phyloP scores from a whole-genome alignment of 805 yeast genomes.

The Candida cerambycidarum region DNA sequence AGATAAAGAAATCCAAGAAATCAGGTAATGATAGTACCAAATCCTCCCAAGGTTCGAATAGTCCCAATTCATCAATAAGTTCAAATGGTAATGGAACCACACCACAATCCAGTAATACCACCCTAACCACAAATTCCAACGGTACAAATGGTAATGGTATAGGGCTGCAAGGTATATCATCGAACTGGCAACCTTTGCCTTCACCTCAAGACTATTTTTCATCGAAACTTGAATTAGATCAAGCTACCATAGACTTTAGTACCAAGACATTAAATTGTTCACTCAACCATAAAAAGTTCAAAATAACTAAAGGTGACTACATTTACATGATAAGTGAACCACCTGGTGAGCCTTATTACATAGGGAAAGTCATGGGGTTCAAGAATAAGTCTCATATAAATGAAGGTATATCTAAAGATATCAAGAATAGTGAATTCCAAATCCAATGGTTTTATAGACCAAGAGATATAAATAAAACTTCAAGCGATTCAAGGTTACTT shows the following conservation, averaged over 20 bases:
- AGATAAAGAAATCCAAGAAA: constrained; percentile 3
- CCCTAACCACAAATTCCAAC: neutral
- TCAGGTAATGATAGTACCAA: neutral
- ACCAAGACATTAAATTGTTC: constrained; percentile 35
- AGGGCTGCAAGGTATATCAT: constrained; percentile 19
- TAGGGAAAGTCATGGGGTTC: constrained; percentile 82
- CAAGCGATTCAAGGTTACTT: constrained; percentile 70
- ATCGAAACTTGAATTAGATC: constrained; percentile 38
- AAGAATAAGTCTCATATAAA: constrained; percentile 16
- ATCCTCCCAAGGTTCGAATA: neutral
- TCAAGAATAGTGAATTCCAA: constrained; percentile 56
- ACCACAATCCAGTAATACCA: neutral
- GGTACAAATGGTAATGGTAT: neutral
- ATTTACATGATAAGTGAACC: constrained; percentile 89
- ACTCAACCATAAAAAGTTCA: constrained; percentile 16
- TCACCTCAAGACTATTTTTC: constrained; percentile 41
- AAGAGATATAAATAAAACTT: constrained; percentile 69
- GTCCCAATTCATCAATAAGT: neutral
- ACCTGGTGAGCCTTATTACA: constrained; percentile 90
- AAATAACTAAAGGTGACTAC: constrained; percentile 56
- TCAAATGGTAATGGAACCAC: neutral
- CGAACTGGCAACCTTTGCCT: constrained; percentile 52
- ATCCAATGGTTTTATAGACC: constrained; percentile 94
- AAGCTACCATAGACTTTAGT: constrained; percentile 41
- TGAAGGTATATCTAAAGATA: constrained; percentile 25